These are phyloP conservation scores for Ophiocordyceps sinensis DNA, from an alignment of 2,329 filamentous ascomycete genomes.

Conservation along the genomic window DNA sequence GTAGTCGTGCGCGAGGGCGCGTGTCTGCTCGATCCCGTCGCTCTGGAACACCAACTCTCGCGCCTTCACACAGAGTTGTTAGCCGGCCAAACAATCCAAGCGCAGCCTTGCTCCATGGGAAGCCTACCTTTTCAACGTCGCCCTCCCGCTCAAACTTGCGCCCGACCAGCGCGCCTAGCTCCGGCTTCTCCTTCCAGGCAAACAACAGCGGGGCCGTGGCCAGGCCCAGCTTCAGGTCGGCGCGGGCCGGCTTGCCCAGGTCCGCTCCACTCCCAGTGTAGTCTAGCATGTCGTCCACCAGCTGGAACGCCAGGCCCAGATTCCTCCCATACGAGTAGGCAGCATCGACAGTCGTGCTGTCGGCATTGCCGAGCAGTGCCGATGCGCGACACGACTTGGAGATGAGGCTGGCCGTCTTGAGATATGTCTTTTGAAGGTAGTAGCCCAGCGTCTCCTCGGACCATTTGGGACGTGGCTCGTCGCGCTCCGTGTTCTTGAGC, in stretches of 20 bases:
- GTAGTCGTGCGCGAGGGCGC: constrained; percentile 81
- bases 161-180: constrained; percentile 77
- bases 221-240: constrained; percentile 82
- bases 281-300: constrained; percentile 96
- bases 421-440: constrained; percentile 95
- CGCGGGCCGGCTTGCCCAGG: constrained; percentile 86
- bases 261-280: constrained; percentile 79
- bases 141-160: constrained; percentile 76
- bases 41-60: constrained; percentile 71
- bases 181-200: constrained; percentile 80
- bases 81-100: background rate
- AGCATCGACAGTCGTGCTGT: constrained; percentile 70
- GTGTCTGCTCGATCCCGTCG: constrained; percentile 82
- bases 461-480: constrained; percentile 73
- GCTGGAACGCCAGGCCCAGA: constrained; percentile 84
- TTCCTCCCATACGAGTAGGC: constrained; percentile 91
- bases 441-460: constrained; percentile 82
- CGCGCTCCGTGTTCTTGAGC: constrained; percentile 83
- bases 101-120: background rate
- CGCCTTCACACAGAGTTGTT: constrained; percentile 41
- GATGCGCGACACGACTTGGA: constrained; percentile 90
- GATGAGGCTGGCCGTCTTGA: constrained; percentile 92
- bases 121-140: constrained; percentile 66
- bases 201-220: constrained; percentile 90
- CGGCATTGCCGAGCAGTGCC: constrained; percentile 67